A percentile compares a stretch with the other conserved stretches of the same genome.
Conservation (phyloP, 441 rosid species). For the Euphorbia celastroides region DNA sequence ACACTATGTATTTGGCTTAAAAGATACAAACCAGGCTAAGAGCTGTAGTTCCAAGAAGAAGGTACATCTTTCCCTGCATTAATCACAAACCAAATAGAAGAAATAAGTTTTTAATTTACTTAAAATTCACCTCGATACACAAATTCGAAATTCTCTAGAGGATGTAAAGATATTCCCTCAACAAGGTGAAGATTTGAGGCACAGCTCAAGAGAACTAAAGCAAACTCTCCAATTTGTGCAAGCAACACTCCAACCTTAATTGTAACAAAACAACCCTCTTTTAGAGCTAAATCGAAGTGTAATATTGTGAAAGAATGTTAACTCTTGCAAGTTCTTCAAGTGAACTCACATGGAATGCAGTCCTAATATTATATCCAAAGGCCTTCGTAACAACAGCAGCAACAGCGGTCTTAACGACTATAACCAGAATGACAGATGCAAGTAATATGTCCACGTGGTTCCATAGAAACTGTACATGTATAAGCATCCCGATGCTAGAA, state of each 20-base stretch:
- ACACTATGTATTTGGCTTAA: no score
- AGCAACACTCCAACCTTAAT: constrained; percentile 80
- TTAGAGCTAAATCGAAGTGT: neutral
- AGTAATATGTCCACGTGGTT: constrained; percentile 93
- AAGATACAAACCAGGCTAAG: constrained; percentile 66
- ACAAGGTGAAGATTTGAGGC: constrained; percentile 94
- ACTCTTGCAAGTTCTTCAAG: neutral
- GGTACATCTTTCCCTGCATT: constrained; percentile 94
- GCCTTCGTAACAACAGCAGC: constrained; percentile 64
- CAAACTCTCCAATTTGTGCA: constrained; percentile 98
- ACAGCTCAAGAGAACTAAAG: constrained; percentile 89
- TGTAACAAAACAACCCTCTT: constrained; percentile 9
- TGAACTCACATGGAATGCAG: constrained; percentile 79
- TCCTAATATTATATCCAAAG: constrained; percentile 74
- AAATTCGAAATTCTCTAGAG: neutral
- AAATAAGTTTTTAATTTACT: no score
- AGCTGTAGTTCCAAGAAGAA: constrained; percentile 95
- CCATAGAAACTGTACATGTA: constrained; percentile 94
- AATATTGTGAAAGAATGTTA: neutral
- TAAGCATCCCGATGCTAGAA: constrained; percentile 98
- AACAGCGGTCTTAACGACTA: constrained; percentile 83
- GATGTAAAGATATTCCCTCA: constrained; percentile 47
- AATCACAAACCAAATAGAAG: no score
- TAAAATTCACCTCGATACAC: neutral
- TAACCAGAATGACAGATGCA: constrained; percentile 88